Percentiles rank a stretch among this genome's conserved stretches.
These are phyloP conservation scores for Colletotrichum orchidophilum DNA, from an alignment of 2,329 filamentous ascomycete species.

Conservation along the genomic window DNA sequence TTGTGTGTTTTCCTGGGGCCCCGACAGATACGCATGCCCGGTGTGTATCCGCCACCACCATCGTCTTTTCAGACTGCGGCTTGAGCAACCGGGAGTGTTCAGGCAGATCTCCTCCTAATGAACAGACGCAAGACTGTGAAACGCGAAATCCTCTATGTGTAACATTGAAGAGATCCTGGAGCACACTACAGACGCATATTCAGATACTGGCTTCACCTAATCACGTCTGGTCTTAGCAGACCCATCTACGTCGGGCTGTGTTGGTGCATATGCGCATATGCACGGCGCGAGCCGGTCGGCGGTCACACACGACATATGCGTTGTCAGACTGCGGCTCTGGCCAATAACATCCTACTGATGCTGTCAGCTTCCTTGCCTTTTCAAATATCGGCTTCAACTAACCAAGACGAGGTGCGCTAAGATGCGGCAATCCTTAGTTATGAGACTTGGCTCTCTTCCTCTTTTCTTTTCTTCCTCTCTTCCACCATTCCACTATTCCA, in stretches of 20 bases:
- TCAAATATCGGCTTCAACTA: constrained; percentile 7
- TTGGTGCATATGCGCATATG: not conserved
- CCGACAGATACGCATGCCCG: not conserved
- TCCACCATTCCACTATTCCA: not conserved
- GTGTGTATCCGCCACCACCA: not conserved
- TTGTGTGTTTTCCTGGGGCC: not conserved
- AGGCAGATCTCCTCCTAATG: rapidly evolving
- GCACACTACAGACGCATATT: not conserved
- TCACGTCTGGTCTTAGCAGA: not conserved
- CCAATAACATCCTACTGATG: not conserved
- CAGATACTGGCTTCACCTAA: not conserved
- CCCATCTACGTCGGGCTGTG: not conserved
- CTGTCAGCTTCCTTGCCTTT: not conserved
- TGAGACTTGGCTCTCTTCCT: not conserved
- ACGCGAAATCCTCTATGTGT: not conserved
- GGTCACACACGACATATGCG: not conserved
- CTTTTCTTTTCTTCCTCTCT: not conserved
- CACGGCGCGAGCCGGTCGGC: not conserved
- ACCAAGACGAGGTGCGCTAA: not conserved
- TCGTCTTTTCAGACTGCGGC: not conserved
- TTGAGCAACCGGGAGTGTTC: not conserved
- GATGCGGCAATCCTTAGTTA: not conserved
- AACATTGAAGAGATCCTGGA: not conserved
- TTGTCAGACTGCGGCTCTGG: not conserved
- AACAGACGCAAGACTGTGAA: not conserved